Base-by-base conservation (phyloP, 345 rosid species). In the Sisymbrium irio region DNA sequence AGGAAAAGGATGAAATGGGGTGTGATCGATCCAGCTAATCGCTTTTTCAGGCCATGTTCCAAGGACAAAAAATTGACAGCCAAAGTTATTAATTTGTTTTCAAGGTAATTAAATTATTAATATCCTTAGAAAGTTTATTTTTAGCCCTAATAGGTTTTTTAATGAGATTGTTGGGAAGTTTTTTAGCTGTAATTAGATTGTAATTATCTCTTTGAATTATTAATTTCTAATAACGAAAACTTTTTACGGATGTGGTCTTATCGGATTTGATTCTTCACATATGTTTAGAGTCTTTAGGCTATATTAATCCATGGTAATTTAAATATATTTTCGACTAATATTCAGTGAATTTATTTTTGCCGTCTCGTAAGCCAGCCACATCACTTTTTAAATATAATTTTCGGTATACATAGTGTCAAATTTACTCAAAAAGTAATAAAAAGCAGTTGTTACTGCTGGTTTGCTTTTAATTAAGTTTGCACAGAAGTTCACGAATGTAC, bases 81-180 rank as follows among this genome's bases (percentile, higher is more conserved):
- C 83, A 74, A 85, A 82, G 82, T 77, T 76, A 69, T 80, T 33
- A 55, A 72, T 79, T 83, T 82, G 75, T 64, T 79, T 75, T 81
- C 74, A 80, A 76, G 83, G 69, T 76, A 33, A 42, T 0, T 75
- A 41, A 19, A 60, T 42, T 72, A 72, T 40, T 58, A 60, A 50
- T 65, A 65, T 88, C 44, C n/a, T 76, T 62, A 35, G 78, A 92
- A 92, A 90, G 91, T 86, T 86, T 88, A 87, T 49, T 88, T 90
- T 88, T 71, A 83, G 77, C 85, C 80, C 78, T 77, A 82, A 78
- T 79, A 53, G 58, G 45, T 62, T 65, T 45, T 73, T 57, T 22
- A 6, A 45, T 45, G 64, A 3, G 9, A 39, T 22, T 25, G 18
- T 51, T 28, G 18, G 22, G 45, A 15, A 30, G 19, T 8, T 69